Percentiles rank a stretch among this genome's conserved stretches.
Evolutionary conservation across 1,139 yeast species (phyloP).

Genomic region (Eremothecium sinecaudum): DNA sequence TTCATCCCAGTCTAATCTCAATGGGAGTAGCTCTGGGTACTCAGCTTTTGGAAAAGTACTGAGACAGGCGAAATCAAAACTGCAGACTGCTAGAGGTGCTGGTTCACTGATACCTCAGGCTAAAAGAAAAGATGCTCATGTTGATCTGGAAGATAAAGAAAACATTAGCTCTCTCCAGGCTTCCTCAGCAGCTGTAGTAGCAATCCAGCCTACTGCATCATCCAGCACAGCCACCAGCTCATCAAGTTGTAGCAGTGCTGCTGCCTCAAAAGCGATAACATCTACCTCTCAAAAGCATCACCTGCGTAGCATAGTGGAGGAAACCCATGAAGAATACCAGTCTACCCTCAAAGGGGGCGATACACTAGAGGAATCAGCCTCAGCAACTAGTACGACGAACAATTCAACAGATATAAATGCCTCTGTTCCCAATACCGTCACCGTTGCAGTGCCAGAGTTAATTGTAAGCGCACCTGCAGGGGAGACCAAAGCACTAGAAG

Average conservation of each 20-base stretch:
- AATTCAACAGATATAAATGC: background rate
- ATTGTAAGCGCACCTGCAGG: background rate
- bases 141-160: slow-evolving; percentile 1
- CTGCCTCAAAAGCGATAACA: background rate
- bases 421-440: background rate
- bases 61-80: slow-evolving; percentile 11
- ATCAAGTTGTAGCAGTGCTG: background rate
- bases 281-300: background rate
- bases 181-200: background rate
- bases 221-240: background rate
- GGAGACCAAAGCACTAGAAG: background rate
- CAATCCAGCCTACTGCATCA: background rate
- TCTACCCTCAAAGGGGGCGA: slow-evolving; percentile 2
- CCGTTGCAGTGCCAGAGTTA: background rate
- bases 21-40: slow-evolving; percentile 1
- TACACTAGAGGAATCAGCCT: background rate
- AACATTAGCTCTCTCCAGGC: background rate
- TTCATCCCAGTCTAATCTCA: slow-evolving; percentile 9
- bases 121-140: background rate
- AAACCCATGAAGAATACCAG: slow-evolving; percentile 2
- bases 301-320: slow-evolving; percentile 2
- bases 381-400: background rate
- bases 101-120: slow-evolving; percentile 5
- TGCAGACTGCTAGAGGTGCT: slow-evolving; percentile 10
- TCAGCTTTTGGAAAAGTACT: slow-evolving; percentile 13